Conservation (phyloP, 129 eudicot species). For the Flaveria trinervia region DNA sequence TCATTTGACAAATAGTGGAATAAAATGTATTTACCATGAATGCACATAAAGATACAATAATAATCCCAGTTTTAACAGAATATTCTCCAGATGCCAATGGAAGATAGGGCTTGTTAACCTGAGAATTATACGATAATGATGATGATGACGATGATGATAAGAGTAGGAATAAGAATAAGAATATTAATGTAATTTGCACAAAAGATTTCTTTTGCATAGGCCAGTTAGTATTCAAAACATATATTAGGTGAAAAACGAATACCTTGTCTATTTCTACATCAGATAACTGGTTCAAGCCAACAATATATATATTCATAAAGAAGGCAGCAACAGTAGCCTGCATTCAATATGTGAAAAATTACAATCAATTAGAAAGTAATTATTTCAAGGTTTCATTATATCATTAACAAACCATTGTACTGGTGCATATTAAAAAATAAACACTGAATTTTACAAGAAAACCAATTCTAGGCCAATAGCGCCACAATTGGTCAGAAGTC, state of each 20-base stretch:
- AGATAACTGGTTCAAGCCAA: conserved; percentile 87
- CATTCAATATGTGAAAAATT: neutral
- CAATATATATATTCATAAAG: conserved; percentile 93
- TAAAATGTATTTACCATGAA: conserved; percentile 49
- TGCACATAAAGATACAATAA: conserved; percentile 74
- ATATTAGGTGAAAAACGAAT: conserved; percentile 5
- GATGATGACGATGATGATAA: neutral
- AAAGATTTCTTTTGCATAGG: neutral
- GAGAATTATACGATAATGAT: conserved; percentile 20
- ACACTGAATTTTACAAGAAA: neutral
- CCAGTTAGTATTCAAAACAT: neutral
- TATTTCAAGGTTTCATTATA: neutral
- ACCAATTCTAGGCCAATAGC: neutral
- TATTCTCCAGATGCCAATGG: conserved; percentile 98
- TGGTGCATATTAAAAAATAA: neutral
- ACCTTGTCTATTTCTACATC: conserved; percentile 99
- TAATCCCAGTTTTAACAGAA: conserved; percentile 65
- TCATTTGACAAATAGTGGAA: neutral
- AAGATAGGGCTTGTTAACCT: conserved; percentile 98
- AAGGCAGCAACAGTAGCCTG: conserved; percentile 99
- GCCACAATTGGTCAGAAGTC: neutral
- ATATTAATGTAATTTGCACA: neutral
- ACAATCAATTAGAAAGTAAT: neutral
- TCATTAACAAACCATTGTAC: neutral
- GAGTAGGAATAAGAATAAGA: neutral